Evolutionary conservation across 305 asterid genomes (phyloP), one percentile per base, ranked within the genome.

Genomic region (Fraxinus sp.): DNA sequence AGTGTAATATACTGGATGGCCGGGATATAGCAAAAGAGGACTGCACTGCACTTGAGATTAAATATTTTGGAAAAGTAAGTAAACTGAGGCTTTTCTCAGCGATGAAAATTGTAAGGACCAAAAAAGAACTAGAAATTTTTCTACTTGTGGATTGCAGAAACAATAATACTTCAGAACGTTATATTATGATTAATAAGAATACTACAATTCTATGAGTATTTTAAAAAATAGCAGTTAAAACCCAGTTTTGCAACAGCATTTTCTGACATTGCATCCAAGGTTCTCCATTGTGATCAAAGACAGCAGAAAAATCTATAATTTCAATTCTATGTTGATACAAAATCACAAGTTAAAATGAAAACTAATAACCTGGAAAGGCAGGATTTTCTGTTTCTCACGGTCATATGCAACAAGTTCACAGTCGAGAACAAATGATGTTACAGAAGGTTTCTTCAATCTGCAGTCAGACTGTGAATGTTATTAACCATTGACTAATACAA

Each of bases 331-430:
- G 46, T 68, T 55, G 43, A 66, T 80, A 37, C 36, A 74, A 2
- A 13, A 36, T 85, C 77, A 82, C 36, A 22, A 39, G 39, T 24
- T 68, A 72, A 41, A 55, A 73, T 22, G 22, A 73, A 82, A 80
- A 83, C 32, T 39, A 43, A 37, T 78, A 81, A 96, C 99, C 98
- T 96, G 97, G 81, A 96, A 96, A 71, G 98, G 98, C 81, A 86
- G 93, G 82, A 96, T 96, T 88, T 87, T 96, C 88, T 93, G 97
- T 83, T 95, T 93, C 91, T 92, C 94, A 66, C 94, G 97, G 78
- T 96, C 98, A 32, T 89, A 95, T 79, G 98, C 99, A 87, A 96
- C 99, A 86, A 95, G 88, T 88, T 96, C 99, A 49, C 99, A 95
- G 82, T 96, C 98, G 71, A 96, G 97, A 88, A 96, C 97, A 87